Evolutionary conservation across 345 rosid species (phyloP).

Genomic region (Rhodomyrtus tomentosa): DNA sequence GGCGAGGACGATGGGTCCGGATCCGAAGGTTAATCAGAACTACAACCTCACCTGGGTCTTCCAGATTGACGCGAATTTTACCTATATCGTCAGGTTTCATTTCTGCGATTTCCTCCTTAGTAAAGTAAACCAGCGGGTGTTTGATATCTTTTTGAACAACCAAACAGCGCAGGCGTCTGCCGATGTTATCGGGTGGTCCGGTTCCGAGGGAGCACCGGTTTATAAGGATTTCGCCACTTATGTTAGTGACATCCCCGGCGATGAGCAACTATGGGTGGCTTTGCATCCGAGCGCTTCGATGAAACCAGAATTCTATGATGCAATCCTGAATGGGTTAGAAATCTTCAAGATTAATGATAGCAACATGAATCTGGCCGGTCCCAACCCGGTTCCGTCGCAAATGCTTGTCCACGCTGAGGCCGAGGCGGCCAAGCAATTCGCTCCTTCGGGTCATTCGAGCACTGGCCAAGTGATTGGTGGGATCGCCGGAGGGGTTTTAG

Average conservation of each 20-base stretch:
- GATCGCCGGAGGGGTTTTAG: conserved; percentile 29
- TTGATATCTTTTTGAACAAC: conserved; percentile 38
- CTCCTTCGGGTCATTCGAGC: neutral
- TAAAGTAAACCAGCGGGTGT: conserved; percentile 31
- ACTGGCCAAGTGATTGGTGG: conserved; percentile 11
- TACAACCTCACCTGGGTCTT: conserved; percentile 56
- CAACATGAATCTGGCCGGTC: conserved; percentile 32
- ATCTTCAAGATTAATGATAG: conserved; percentile 39
- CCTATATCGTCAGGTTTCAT: conserved; percentile 42
- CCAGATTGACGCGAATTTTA: conserved; percentile 40
- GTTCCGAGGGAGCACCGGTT: conserved; percentile 22
- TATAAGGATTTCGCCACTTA: conserved; percentile 37
- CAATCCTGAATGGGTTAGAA: conserved; percentile 45
- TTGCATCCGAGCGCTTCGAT: conserved; percentile 25
- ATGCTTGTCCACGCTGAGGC: conserved; percentile 21
- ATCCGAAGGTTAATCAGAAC: conserved; percentile 11
- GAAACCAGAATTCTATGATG: conserved; percentile 27
- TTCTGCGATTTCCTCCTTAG: conserved; percentile 36
- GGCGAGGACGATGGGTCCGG: conserved; percentile 39
- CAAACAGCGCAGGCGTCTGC: conserved; percentile 27
- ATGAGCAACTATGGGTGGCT: conserved; percentile 24
- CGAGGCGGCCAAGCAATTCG: neutral
- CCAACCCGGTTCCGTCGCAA: conserved; percentile 29
- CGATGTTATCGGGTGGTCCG: conserved; percentile 43
- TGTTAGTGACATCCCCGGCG: conserved; percentile 9